These are phyloP conservation scores for Barnettozyma hawaiiensis DNA, from an alignment of 1,139 yeast genomes.

Conservation along the genomic window DNA sequence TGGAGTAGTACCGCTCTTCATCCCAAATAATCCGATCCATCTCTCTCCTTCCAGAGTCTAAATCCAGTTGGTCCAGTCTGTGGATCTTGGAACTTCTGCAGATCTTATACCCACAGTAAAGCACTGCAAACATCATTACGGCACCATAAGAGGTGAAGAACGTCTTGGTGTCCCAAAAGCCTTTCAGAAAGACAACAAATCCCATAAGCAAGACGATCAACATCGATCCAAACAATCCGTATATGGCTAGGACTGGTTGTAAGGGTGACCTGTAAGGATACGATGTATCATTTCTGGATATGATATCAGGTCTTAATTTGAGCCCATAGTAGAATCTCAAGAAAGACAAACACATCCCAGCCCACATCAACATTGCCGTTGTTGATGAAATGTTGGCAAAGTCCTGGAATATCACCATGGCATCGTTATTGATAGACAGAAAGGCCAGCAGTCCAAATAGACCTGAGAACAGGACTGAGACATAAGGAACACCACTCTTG, in stretches of 20 bases:
- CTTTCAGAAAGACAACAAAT: conserved; percentile 55
- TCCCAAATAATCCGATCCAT: conserved; percentile 67
- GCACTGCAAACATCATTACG: conserved; percentile 44
- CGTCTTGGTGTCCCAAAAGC: conserved; percentile 53
- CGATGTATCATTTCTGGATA: conserved; percentile 54
- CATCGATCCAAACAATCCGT: conserved; percentile 55
- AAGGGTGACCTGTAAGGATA: conserved; percentile 74
- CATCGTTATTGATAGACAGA: conserved; percentile 50
- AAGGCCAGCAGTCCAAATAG: conserved; percentile 56
- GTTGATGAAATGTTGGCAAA: conserved; percentile 61
- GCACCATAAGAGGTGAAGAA: conserved; percentile 71
- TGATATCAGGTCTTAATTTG: conserved; percentile 58
- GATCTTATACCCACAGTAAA: conserved; percentile 52
- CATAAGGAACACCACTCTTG: conserved; percentile 65
- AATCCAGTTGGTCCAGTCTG: conserved; percentile 62
- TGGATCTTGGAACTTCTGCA: conserved; percentile 45
- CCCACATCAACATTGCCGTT: conserved; percentile 73
- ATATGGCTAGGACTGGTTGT: conserved; percentile 69
- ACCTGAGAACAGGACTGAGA: conserved; percentile 59
- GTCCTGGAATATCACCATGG: conserved; percentile 62
- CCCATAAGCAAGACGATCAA: conserved; percentile 62
- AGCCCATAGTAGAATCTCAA: conserved; percentile 68
- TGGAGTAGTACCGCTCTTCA: conserved; percentile 41
- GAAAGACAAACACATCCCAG: conserved; percentile 71
- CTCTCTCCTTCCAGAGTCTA: conserved; percentile 76